Evolutionary conservation across 306 rosid genomes (phyloP), one percentile per base, ranked within the genome.

Genomic region (Prunus mongolica): DNA sequence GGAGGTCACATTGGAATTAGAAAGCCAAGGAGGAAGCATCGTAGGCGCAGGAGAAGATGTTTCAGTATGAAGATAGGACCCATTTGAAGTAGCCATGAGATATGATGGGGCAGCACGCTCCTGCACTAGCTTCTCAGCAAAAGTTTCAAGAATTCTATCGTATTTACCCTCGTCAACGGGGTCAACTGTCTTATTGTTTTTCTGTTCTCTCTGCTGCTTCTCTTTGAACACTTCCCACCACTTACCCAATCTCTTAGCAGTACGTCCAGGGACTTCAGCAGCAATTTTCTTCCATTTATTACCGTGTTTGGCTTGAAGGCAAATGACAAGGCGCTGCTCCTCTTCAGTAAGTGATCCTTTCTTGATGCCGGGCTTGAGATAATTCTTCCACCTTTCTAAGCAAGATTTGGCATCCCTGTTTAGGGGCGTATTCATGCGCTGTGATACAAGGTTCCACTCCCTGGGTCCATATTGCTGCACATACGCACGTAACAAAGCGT

Each of bases 161-260:
- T 93, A 93, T 72, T 92, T 89, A 62, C 86, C 88, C 63, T 89
- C 90, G 80, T 86, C 85, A 16, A 90, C 76, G 0, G 96, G 96
- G 49, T 83, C 87, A 3, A 79, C 62, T 4, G 81, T 72, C 73
- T 76, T 87, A 27, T 61, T 84, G 76, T 81, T 87, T 75, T 87
- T 90, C 24, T 88, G 86, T 81, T 88, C 96, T 74, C 91, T 90
- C 75, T 85, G 91, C 74, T 92, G 93, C 83, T 90, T 92, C 78
- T 90, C 97, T 64, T 88, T 88, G 86, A 92, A 89, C 12, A 92
- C 96, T 84, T 92, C 97, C 97, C 97, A 92, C 96, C 97, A 92
- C 96, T 92, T 92, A 27, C 97, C 97, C 74, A 89, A 71, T 70
- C 97, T 87, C 85, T 92, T 92, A 6, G 97, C 96, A 20, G 97